A percentile compares a stretch with the other conserved stretches of the same genome.
These are phyloP conservation scores for Lactarius evosmus DNA, from an alignment of 768 basidiomycete genomes.

Conservation along the genomic window DNA sequence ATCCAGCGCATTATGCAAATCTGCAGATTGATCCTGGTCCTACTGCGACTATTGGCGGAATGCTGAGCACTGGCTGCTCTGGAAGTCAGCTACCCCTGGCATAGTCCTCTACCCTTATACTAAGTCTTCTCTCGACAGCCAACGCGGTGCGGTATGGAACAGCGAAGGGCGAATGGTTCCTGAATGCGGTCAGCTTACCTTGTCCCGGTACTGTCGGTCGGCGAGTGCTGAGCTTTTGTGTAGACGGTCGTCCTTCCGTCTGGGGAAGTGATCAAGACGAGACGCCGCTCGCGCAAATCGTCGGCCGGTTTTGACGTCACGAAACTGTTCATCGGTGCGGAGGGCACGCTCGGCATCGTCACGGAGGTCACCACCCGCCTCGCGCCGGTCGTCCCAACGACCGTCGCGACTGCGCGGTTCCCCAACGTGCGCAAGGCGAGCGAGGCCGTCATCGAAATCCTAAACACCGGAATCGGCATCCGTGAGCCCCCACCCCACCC, in stretches of 20 bases:
- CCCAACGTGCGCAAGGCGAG: conserved; percentile 71
- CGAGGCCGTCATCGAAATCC: conserved; percentile 67
- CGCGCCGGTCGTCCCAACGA: conserved; percentile 77
- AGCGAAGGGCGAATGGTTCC: conserved; percentile 86
- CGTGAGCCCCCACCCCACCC: conserved; percentile 45
- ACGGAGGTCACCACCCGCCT: conserved; percentile 87
- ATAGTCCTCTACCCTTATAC: neutral
- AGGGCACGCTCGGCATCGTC: conserved; percentile 80
- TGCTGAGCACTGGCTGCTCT: conserved; percentile 83
- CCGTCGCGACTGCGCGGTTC: conserved; percentile 80
- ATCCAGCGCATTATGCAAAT: neutral
- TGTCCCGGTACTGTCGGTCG: too few species aligned
- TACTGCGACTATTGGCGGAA: conserved; percentile 80
- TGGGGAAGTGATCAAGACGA: conserved; percentile 89
- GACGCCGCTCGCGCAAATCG: conserved; percentile 73
- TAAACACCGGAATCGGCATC: conserved; percentile 69
- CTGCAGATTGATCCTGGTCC: conserved; percentile 71
- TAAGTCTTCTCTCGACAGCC: conserved; percentile 38
- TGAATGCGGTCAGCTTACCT: conserved; percentile 60
- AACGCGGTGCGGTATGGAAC: conserved; percentile 87
- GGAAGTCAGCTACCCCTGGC: conserved; percentile 52
- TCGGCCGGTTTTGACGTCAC: conserved; percentile 85
- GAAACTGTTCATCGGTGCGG: conserved; percentile 83
- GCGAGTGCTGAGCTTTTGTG: neutral
- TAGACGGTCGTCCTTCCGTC: conserved; percentile 87